Conservation (phyloP, 306 rosid species). For the Castanea crenata region DNA sequence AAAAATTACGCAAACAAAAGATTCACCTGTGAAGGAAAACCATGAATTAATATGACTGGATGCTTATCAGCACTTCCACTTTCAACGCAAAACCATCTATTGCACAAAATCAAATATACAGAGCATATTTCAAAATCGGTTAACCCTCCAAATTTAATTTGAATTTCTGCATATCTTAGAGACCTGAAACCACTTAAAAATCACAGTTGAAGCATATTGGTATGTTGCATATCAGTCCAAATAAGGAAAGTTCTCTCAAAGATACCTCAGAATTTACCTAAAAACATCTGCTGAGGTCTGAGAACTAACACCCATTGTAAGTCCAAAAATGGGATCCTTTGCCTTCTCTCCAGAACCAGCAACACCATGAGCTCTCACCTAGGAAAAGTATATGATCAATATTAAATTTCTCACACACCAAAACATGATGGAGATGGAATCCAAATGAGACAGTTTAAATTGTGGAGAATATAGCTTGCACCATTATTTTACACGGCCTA, state of each 20-base stretch:
- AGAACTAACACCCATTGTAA: slow-evolving; percentile 68
- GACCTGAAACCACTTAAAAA: slow-evolving; percentile 9
- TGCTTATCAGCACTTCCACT: slow-evolving; percentile 73
- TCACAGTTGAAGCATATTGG: not conserved
- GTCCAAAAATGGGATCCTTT: slow-evolving; percentile 87
- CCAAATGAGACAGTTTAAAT: not conserved
- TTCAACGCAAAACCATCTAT: slow-evolving; percentile 96
- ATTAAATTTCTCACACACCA: not conserved
- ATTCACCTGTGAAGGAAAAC: slow-evolving; percentile 91
- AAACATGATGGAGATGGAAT: not conserved
- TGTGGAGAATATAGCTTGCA: not conserved
- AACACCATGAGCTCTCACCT: slow-evolving; percentile 70
- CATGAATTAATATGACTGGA: slow-evolving; percentile 75
- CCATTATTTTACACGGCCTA: not conserved
- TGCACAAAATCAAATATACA: slow-evolving; percentile 51
- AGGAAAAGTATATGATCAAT: not conserved
- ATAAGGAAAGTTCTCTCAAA: not conserved
- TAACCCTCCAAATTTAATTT: slow-evolving; percentile 45
- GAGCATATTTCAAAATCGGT: slow-evolving; percentile 42
- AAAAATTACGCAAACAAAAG: not conserved
- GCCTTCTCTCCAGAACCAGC: slow-evolving; percentile 70
- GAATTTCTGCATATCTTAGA: slow-evolving; percentile 26
- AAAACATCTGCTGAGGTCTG: slow-evolving; percentile 62
- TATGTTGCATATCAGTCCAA: not conserved
- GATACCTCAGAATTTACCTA: slow-evolving; percentile 44